These are phyloP conservation scores for Monosporascus sp. DNA, from an alignment of 2,329 filamentous ascomycete genomes.

Conservation along the genomic window DNA sequence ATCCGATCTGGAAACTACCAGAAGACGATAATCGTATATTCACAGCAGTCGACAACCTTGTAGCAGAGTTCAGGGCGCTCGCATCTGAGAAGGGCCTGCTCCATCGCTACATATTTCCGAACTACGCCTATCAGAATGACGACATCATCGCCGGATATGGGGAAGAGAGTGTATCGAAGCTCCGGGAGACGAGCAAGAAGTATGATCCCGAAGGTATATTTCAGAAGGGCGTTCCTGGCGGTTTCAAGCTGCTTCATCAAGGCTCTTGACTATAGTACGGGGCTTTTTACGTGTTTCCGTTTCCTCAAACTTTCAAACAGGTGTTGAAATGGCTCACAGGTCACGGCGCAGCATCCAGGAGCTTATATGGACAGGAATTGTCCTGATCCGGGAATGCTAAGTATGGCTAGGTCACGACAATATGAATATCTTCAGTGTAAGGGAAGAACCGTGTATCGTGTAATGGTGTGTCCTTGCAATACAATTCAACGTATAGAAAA, in stretches of 20 bases:
- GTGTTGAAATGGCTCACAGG: too few relatives aligned
- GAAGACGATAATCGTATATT: slow-evolving; percentile 10
- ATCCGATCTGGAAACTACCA: slow-evolving; percentile 10
- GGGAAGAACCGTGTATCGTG: too few relatives aligned
- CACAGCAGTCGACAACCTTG: slow-evolving; percentile 3
- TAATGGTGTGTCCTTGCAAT: too few relatives aligned
- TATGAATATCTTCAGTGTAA: too few relatives aligned
- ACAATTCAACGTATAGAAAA: too few relatives aligned
- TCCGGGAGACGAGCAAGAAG: slow-evolving; percentile 5
- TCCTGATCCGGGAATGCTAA: too few relatives aligned
- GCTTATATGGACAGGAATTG: too few relatives aligned
- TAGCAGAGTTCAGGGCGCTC: neutral
- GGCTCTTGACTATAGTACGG: too few relatives aligned
- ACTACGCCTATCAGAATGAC: slow-evolving; percentile 9
- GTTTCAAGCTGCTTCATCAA: slow-evolving; percentile 2
- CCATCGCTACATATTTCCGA: slow-evolving; percentile 13
- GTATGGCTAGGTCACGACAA: too few relatives aligned
- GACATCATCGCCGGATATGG: slow-evolving; percentile 8
- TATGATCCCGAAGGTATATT: slow-evolving; percentile 11
- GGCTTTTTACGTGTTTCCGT: too few relatives aligned
- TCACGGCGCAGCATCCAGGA: too few relatives aligned
- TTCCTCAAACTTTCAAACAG: too few relatives aligned
- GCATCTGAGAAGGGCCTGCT: slow-evolving; percentile 7
- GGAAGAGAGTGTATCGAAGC: slow-evolving; percentile 2
- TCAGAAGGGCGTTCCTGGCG: slow-evolving; percentile 12